Evolutionary conservation across 306 rosid genomes (phyloP).

Genomic region (Hippophae rhamnoides): DNA sequence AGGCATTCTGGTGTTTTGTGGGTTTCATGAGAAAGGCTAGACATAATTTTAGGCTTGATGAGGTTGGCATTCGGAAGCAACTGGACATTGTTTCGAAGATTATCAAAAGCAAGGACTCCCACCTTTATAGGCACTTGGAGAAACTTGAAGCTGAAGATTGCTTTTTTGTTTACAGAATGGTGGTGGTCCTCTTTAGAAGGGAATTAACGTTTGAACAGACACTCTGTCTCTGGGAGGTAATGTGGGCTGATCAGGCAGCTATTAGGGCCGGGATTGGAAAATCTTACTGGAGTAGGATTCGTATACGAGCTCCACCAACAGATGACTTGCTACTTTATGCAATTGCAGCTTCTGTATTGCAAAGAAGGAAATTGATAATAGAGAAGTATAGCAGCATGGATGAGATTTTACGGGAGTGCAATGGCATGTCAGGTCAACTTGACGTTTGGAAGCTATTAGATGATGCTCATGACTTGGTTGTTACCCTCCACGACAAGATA

Average conservation of each 20-base stretch:
- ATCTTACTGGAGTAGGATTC: conserved; percentile 78
- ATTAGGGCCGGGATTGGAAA: conserved; percentile 73
- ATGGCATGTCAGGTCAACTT: conserved; percentile 81
- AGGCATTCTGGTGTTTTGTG: conserved; percentile 95
- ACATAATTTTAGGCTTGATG: conserved; percentile 89
- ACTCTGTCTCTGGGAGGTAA: conserved; percentile 86
- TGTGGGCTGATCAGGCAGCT: conserved; percentile 98
- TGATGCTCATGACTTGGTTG: conserved; percentile 85
- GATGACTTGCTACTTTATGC: conserved; percentile 76
- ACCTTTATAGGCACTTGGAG: conserved; percentile 73
- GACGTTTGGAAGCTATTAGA: conserved; percentile 88
- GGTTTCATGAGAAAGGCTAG: conserved; percentile 96
- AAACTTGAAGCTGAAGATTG: conserved; percentile 89
- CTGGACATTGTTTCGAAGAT: conserved; percentile 70
- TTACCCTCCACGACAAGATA: conserved; percentile 77
- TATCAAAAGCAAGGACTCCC: conserved; percentile 66
- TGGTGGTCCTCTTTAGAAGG: conserved; percentile 82
- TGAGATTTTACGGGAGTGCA: conserved; percentile 85
- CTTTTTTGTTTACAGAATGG: conserved; percentile 88
- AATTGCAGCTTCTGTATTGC: conserved; percentile 79
- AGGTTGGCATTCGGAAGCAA: conserved; percentile 84
- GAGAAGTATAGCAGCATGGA: conserved; percentile 93
- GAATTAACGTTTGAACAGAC: conserved; percentile 85
- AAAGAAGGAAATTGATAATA: conserved; percentile 68
- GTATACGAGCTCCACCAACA: conserved; percentile 86